Percentiles rank a stretch among this genome's conserved stretches.
Evolutionary conservation across 2,329 filamentous ascomycete genomes (phyloP).

Genomic region (Fusarium incarnatum): DNA sequence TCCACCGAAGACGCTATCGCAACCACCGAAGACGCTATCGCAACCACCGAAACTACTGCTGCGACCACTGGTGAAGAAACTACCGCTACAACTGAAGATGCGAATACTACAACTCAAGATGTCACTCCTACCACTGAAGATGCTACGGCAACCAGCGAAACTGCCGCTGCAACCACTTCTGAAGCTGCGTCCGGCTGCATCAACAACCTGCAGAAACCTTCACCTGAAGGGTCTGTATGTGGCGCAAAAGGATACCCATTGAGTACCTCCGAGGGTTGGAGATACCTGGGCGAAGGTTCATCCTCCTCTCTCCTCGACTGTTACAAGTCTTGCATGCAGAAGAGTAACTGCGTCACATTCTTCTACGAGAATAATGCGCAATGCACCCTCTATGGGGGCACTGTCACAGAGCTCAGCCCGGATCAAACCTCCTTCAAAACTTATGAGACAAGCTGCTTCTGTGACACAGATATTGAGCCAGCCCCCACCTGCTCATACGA

Average conservation of each 20-base stretch:
- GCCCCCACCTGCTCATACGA: not conserved
- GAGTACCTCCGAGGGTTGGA: fast-evolving
- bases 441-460: slow-evolving; percentile 9
- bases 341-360: not conserved
- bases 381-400: not conserved
- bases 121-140: not conserved
- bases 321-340: not conserved
- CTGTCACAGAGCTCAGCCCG: not conserved
- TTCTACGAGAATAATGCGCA: fast-evolving
- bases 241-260: not conserved
- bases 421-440: fast-evolving
- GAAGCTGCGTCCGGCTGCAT: not conserved
- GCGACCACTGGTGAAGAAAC: not conserved
- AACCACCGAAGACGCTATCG: not conserved
- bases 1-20: not conserved
- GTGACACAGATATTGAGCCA: not conserved
- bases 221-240: not conserved
- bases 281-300: not conserved
- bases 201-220: not conserved
- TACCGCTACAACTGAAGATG: not conserved
- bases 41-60: not conserved
- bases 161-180: not conserved
- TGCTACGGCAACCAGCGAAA: not conserved
- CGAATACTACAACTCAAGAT: not conserved
- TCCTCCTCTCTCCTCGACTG: not conserved